A percentile compares a stretch with the other conserved stretches of the same genome.
Evolutionary conservation across 2,329 filamentous ascomycete species (phyloP).

Genomic region (Nothopassalora personata): DNA sequence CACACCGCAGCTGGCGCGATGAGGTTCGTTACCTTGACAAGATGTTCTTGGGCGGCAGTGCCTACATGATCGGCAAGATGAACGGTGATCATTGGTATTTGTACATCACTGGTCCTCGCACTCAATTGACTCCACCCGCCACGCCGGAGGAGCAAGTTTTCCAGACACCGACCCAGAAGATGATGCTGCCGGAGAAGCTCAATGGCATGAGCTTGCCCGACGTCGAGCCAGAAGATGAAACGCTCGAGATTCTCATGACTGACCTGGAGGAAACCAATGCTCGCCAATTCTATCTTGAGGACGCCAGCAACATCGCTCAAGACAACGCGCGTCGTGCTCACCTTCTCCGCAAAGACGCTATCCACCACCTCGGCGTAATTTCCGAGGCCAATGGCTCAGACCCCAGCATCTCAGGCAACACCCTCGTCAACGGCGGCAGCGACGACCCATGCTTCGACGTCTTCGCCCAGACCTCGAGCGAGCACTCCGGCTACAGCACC

Average conservation of each 20-base stretch:
- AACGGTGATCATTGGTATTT: slow-evolving; percentile 99
- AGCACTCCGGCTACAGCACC: slow-evolving; percentile 52
- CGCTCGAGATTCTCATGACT: slow-evolving; percentile 64
- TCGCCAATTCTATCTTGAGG: slow-evolving; percentile 65
- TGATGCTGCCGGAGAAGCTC: slow-evolving; percentile 54
- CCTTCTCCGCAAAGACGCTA: slow-evolving; percentile 56
- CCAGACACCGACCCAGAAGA: slow-evolving; percentile 54
- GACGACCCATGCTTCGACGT: slow-evolving; percentile 63
- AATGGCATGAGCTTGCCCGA: slow-evolving; percentile 27
- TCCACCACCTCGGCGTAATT: slow-evolving; percentile 56
- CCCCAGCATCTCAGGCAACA: slow-evolving; percentile 34
- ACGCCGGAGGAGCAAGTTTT: slow-evolving; percentile 57
- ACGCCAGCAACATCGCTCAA: slow-evolving; percentile 86
- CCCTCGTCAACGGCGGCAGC: slow-evolving; percentile 30
- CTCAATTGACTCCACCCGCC: slow-evolving; percentile 71
- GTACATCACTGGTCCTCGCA: slow-evolving; percentile 86
- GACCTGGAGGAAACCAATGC: slow-evolving; percentile 62
- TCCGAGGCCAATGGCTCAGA: slow-evolving; percentile 44
- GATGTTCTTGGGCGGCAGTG: slow-evolving; percentile 86
- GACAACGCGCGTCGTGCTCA: slow-evolving; percentile 65
- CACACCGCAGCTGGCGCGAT: slow-evolving; percentile 95
- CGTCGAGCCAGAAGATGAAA: slow-evolving; percentile 58
- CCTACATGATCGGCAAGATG: slow-evolving; percentile 99
- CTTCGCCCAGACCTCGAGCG: slow-evolving; percentile 68
- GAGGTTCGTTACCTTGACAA: slow-evolving; percentile 90